Conservation (phyloP, 1,284 basidiomycete genomes). For the Tylopilus orsonianus region DNA sequence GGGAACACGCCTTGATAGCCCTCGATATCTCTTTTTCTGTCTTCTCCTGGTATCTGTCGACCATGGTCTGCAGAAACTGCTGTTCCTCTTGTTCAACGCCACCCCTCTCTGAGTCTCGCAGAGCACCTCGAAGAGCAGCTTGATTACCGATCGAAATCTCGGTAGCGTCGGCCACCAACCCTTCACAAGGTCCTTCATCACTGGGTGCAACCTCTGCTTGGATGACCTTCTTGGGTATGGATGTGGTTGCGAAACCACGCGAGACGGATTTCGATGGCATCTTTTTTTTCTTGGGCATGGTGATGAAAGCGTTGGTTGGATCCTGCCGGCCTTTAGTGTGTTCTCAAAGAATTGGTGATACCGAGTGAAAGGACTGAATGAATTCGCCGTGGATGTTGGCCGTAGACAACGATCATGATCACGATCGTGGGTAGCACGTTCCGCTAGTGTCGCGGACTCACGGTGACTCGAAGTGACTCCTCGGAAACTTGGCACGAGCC, state of each 20-base stretch:
- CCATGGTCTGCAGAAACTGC: conserved; percentile 55
- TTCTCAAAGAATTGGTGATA: not conserved
- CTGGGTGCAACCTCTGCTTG: conserved; percentile 26
- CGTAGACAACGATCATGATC: not conserved
- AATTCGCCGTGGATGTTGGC: not conserved
- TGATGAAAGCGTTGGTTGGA: not conserved
- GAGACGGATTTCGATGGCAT: conserved; percentile 73
- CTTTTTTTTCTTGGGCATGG: conserved; percentile 88
- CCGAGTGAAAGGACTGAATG: not conserved
- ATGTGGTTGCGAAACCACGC: conserved; percentile 86
- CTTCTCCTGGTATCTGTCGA: conserved; percentile 86
- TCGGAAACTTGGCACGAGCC: not conserved
- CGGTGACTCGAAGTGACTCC: conserved; percentile 6
- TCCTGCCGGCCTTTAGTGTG: not conserved
- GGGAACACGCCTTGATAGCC: conserved; percentile 43
- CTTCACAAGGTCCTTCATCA: conserved; percentile 13
- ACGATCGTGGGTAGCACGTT: conserved; percentile 3
- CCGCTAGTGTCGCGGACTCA: not conserved
- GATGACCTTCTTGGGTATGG: conserved; percentile 77
- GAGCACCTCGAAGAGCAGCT: conserved; percentile 4
- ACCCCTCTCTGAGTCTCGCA: conserved; percentile 29
- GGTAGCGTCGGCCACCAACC: conserved; percentile 6
- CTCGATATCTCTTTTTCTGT: conserved; percentile 86
- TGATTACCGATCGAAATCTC: conserved; percentile 5
- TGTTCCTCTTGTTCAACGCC: conserved; percentile 50